Base-by-base conservation (phyloP, 2,329 filamentous ascomycete genomes). In the Alternaria sp. region DNA sequence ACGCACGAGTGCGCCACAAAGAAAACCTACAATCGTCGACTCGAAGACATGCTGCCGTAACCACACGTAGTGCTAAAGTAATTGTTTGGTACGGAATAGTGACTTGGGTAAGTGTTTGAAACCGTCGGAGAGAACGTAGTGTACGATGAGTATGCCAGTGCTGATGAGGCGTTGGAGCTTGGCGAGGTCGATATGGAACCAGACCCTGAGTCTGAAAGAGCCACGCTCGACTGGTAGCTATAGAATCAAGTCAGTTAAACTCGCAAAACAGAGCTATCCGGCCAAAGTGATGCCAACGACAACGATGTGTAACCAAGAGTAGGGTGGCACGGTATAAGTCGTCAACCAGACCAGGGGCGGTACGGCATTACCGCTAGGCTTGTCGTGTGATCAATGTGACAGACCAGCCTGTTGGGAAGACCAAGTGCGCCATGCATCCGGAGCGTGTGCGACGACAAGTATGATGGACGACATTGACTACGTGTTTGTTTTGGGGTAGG, bases 141-240 rank as follows among this genome's bases (percentile, higher is more conserved):
- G 70, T 80, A 85, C 15, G 81, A 75, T 19, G 81, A 74, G 71
- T 79, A 85, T 67, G 81, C 78, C 68, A 83, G 61, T 26, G 74
- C 80, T 51, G 83, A 83, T 28, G 84, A 85, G 62, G 82, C 79
- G 72, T 82, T 83, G 67, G 85, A 86, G 69, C 82, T 83, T 62
- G 83, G 83, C 71, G 83, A 85, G 70, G 83, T 83, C 67, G 84
- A 85, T 71, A 82, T 83, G 68, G 83, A 87, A 73, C 85, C 86
- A 60, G 83, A 85, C 60, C 83, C 85, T 64, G 86, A 86, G 79
- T 88, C 86, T 63, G 86, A 83, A 70, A 86, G 82, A 69, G 83
- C 81, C 73, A 83, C 78, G 64, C 80, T 81, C 66, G 82, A 72
- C 65, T 84, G 81, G 76, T 85, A 88, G 75, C 86, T 87, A 79